Percentiles rank a stretch among this genome's conserved stretches.
Evolutionary conservation across 306 rosid genomes (phyloP).

Genomic region (Parietaria judaica): DNA sequence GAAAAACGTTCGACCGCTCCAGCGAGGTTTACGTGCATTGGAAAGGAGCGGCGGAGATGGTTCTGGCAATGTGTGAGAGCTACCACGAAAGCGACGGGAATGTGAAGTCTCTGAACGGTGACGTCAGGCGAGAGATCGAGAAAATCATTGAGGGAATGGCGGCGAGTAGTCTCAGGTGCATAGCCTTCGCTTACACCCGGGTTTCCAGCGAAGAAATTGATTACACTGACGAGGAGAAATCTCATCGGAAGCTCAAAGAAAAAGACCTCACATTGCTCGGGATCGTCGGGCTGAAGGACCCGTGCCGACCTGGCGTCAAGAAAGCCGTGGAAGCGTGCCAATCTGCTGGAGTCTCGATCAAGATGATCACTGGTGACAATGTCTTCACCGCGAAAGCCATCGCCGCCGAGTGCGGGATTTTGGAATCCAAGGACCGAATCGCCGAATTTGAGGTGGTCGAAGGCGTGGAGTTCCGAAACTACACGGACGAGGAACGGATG

Average conservation of each 20-base stretch:
- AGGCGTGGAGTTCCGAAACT: slow-evolving; percentile 71
- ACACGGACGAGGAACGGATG: slow-evolving; percentile 55
- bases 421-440: slow-evolving; percentile 19
- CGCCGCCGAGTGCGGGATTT: slow-evolving; percentile 82
- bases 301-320: slow-evolving; percentile 56
- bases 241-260: slow-evolving; percentile 28
- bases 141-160: slow-evolving; percentile 75
- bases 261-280: slow-evolving; percentile 59
- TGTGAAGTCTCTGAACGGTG: slow-evolving; percentile 37
- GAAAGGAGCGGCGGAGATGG: slow-evolving; percentile 92
- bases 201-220: slow-evolving; percentile 32
- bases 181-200: slow-evolving; percentile 61
- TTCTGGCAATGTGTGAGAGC: slow-evolving; percentile 60
- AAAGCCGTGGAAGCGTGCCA: slow-evolving; percentile 54
- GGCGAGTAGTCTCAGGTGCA: slow-evolving; percentile 77
- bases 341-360: slow-evolving; percentile 64
- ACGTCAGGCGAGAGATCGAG: slow-evolving; percentile 28
- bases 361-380: slow-evolving; percentile 89
- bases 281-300: slow-evolving; percentile 78
- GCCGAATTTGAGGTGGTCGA: slow-evolving; percentile 44
- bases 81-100: slow-evolving; percentile 43
- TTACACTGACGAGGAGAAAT: slow-evolving; percentile 19
- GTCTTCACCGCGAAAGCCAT: slow-evolving; percentile 86
- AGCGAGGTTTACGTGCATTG: slow-evolving; percentile 57
- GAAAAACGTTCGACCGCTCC: slow-evolving; percentile 29